Percentiles rank a stretch among this genome's conserved stretches.
These are phyloP conservation scores for Pyrus bretschneideri DNA, from an alignment of 306 rosid genomes.

Conservation along the genomic window DNA sequence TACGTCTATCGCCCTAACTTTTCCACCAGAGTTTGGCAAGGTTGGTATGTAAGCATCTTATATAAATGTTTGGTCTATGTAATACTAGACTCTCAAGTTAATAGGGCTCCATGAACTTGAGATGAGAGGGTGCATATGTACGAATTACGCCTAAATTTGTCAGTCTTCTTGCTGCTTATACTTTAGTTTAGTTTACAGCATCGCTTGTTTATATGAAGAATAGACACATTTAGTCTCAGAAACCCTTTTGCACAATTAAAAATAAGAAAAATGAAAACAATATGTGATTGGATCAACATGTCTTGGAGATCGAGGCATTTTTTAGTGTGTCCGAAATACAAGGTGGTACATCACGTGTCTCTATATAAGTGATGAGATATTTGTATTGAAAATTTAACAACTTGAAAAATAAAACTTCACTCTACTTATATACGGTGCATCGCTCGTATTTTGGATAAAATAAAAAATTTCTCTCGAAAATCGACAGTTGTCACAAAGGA, in stretches of 20 bases:
- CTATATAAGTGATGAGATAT: no score
- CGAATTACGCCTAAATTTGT: no score
- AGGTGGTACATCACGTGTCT: rapidly evolving
- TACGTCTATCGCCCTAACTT: neutral
- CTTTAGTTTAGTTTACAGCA: no score
- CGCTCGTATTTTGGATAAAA: no score
- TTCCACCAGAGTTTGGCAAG: neutral
- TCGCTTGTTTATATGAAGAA: no score
- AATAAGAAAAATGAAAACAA: neutral
- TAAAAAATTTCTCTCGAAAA: no score
- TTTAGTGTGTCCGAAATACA: rapidly evolving
- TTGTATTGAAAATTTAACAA: no score
- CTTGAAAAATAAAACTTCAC: no score
- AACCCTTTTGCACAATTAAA: neutral
- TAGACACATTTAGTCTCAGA: no score
- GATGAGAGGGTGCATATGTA: neutral
- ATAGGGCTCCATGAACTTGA: neutral
- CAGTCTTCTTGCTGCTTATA: no score
- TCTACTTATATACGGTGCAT: no score
- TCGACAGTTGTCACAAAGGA: neutral
- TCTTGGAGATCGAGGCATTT: neutral
- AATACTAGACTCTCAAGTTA: neutral
- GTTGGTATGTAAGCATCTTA: neutral
- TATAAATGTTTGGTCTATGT: neutral
- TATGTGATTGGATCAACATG: neutral